A percentile compares a stretch with the other conserved stretches of the same genome.
Evolutionary conservation across 1,139 yeast species (phyloP).

Genomic region (Nadsonia starkeyi-henricii): DNA sequence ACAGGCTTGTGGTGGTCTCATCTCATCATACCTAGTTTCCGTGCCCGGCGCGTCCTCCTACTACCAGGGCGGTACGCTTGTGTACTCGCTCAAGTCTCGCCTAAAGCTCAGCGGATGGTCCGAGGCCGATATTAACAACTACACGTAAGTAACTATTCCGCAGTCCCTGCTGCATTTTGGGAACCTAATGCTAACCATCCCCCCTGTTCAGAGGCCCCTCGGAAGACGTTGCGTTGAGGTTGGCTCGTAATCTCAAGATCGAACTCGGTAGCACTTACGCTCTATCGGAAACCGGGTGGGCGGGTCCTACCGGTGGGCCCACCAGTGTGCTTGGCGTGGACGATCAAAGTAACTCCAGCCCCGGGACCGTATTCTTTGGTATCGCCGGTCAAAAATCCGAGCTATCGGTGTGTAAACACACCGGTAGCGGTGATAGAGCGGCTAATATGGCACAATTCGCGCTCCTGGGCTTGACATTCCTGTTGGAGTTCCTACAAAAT

Average conservation of each 20-base stretch:
- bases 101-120: conserved; percentile 70
- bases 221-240: conserved; percentile 56
- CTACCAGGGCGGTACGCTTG: conserved; percentile 72
- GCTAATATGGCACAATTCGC: conserved; percentile 69
- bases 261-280: conserved; percentile 77
- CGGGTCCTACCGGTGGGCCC: conserved; percentile 45
- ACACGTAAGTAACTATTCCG: conserved; percentile 28
- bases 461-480: conserved; percentile 34
- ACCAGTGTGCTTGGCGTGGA: conserved; percentile 6
- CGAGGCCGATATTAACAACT: conserved; percentile 48
- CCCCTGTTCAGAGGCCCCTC: conserved; percentile 64
- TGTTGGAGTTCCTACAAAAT: neutral
- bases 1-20: conserved; percentile 70
- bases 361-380: conserved; percentile 63
- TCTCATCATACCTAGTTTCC: conserved; percentile 66
- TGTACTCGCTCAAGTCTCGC: conserved; percentile 63
- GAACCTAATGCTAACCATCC: too few relatives aligned
- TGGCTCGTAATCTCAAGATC: conserved; percentile 65
- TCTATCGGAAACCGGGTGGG: conserved; percentile 75
- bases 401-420: conserved; percentile 33
- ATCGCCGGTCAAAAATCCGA: conserved; percentile 55
- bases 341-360: conserved; percentile 17
- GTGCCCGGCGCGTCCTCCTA: conserved; percentile 77
- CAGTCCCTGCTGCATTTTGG: too few relatives aligned
- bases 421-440: conserved; percentile 39